Conservation (phyloP, 1,284 basidiomycete species). For the Cryptococcus jaspeensis region DNA sequence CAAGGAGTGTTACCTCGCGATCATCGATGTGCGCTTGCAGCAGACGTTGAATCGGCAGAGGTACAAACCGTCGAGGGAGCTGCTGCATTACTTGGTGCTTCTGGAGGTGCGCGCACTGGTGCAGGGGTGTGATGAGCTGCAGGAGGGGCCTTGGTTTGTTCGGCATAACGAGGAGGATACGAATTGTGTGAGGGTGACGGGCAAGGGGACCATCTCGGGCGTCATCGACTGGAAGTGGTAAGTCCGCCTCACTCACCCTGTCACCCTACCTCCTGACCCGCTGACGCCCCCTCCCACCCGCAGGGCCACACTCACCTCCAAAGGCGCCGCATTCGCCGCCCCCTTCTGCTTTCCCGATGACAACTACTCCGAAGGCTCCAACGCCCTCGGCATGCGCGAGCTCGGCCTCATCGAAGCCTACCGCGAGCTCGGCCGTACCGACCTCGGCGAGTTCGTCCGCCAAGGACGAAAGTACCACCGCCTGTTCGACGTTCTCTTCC, state of each 20-base stretch:
- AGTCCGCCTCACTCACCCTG: no score
- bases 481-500: slow-evolving; percentile 6
- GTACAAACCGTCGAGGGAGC: slow-evolving; percentile 1
- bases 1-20: slow-evolving; percentile 9
- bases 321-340: slow-evolving; percentile 13
- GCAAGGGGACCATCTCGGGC: slow-evolving; percentile 2
- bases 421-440: slow-evolving; percentile 4
- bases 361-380: slow-evolving; percentile 3
- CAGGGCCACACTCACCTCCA: slow-evolving; percentile 12
- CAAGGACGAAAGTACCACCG: slow-evolving; percentile 12
- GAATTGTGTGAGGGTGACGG: slow-evolving; percentile 3
- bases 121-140: slow-evolving; percentile 10
- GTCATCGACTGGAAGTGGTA: slow-evolving; percentile 22
- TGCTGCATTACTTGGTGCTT: slow-evolving; percentile 9
- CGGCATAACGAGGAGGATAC: slow-evolving; percentile 28
- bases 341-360: slow-evolving; percentile 2
- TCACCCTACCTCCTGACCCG: not conserved
- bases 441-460: slow-evolving; percentile 11
- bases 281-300: not conserved
- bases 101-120: slow-evolving; percentile 8
- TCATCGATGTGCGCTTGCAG: slow-evolving; percentile 9
- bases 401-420: slow-evolving; percentile 8
- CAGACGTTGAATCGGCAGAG: not conserved
- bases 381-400: slow-evolving; percentile 4
- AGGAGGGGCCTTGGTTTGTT: slow-evolving; percentile 26